Evolutionary conservation across 2,329 filamentous ascomycete species (phyloP).

Genomic region (Claviceps quebecensis): DNA sequence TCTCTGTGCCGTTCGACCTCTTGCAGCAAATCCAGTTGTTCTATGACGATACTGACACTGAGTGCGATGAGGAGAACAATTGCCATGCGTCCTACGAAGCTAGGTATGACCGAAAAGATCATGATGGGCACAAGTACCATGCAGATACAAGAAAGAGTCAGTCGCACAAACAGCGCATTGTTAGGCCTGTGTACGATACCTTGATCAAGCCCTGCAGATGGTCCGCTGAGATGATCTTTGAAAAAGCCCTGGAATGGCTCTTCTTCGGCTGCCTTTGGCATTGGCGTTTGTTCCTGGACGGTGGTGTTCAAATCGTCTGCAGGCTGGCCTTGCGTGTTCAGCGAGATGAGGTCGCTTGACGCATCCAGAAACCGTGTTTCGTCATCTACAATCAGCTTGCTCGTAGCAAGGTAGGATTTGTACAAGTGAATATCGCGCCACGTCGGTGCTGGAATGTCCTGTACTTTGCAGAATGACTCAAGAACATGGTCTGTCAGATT

Average conservation of each 20-base stretch:
- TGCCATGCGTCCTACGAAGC: conserved; percentile 42
- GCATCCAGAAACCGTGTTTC: conserved; percentile 48
- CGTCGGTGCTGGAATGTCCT: conserved; percentile 33
- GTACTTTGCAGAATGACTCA: conserved; percentile 40
- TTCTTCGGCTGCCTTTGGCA: conserved; percentile 9
- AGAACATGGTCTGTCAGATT: conserved; percentile 38
- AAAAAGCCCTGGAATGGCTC: conserved; percentile 3
- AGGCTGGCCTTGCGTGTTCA: conserved; percentile 7
- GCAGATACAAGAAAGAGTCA: conserved; percentile 9
- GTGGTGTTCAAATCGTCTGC: conserved; percentile 5
- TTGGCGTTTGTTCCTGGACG: conserved; percentile 12
- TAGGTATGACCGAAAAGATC: conserved; percentile 41
- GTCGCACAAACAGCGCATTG: conserved; percentile 1
- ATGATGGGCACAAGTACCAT: conserved; percentile 41
- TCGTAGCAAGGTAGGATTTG: conserved; percentile 39
- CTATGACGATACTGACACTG: conserved; percentile 22
- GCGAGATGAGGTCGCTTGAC: conserved; percentile 38
- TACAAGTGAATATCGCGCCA: conserved; percentile 32
- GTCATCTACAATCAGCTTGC: conserved; percentile 39
- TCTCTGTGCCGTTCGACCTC: conserved; percentile 10
- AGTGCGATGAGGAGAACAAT: conserved; percentile 39
- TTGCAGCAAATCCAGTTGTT: conserved; percentile 13
- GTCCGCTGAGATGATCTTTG: conserved; percentile 2
- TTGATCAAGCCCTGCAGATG: conserved; percentile 1
- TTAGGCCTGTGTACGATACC: background rate